These are phyloP conservation scores for Ricinus communis DNA, from an alignment of 345 rosid genomes.

Conservation along the genomic window DNA sequence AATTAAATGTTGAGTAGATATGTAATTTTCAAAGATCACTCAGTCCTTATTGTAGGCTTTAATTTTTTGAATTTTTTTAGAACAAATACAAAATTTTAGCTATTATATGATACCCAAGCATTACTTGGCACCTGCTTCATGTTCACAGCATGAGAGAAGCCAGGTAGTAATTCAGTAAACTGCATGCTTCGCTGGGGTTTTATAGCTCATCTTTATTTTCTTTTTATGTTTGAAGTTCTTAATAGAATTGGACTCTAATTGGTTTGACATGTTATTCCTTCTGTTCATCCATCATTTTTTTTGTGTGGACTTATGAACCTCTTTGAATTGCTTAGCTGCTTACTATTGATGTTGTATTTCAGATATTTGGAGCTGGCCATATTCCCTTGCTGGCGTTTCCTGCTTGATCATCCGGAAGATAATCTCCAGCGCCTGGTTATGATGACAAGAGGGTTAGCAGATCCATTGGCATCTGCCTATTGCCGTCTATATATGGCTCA, in stretches of 20 bases:
- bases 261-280: background rate
- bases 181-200: background rate
- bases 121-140: too few species aligned
- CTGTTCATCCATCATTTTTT: background rate
- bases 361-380: conserved; percentile 90
- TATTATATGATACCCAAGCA: background rate
- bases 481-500: conserved; percentile 77
- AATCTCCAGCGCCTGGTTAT: conserved; percentile 62
- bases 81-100: background rate
- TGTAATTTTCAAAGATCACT: background rate
- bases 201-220: background rate
- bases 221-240: background rate
- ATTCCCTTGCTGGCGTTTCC: conserved; percentile 87
- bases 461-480: conserved; percentile 80
- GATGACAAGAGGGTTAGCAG: conserved; percentile 87
- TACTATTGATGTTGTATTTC: conserved; percentile 18
- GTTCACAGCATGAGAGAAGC: background rate
- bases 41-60: background rate
- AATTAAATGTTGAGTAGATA: background rate
- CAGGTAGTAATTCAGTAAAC: background rate
- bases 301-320: background rate
- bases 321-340: conserved; percentile 15
- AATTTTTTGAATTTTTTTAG: background rate
- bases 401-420: conserved; percentile 50
- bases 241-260: background rate